Base-by-base conservation (phyloP, 805 yeast species). In the Zygosaccharomyces rouxii region DNA sequence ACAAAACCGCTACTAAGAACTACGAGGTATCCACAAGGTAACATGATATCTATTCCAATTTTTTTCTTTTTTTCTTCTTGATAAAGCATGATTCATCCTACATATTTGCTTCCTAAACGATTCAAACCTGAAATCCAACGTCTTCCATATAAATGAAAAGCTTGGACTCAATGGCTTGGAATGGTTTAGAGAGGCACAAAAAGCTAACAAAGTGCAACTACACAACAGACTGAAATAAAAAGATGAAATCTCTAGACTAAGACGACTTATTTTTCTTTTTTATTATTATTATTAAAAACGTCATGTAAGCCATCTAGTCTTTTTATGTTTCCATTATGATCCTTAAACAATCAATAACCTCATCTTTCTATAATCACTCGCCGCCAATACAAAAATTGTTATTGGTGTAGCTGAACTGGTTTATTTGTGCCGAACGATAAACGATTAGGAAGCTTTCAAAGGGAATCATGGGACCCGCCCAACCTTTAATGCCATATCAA, bases 401-500 rank as follows among this genome's bases (percentile, higher is more conserved):
- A 30, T 29, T 41, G 26, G 29, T 41, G 44, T 41, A 41, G 44
- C 35, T 41, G 44, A 41, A 41, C 44, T 29, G 29, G 25, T 29
- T 29, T 22, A 29, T 29, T 41, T 41, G 44, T 41, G 44, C 44
- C 44, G 4, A 33, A 29, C 44, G 11, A 29, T 29, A 41, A 18
- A 29, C 26, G 19, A 13, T 7, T 22, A 41, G 44, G 44, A 41
- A 41, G 44, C 35, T 5, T 13, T 41, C n/a, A 38, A 23, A 41
- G 33, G 33, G 44, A 41, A 41, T 33, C 31, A 19, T 23, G 35
- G 44, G 44, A 19, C 44, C 44, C 5, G 37, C 44, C 44, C 44
- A 18, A 16, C 37, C 33, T 29, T 33, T 29, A 41, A 41, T 41
- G 46, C 53, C 44, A 50, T 47, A 49, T 46, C 40, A 42, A 35